Percentiles rank a stretch among this genome's conserved stretches.
Evolutionary conservation across 352 stramenopile species (phyloP).

Genomic region (Blastocystis sp.): DNA sequence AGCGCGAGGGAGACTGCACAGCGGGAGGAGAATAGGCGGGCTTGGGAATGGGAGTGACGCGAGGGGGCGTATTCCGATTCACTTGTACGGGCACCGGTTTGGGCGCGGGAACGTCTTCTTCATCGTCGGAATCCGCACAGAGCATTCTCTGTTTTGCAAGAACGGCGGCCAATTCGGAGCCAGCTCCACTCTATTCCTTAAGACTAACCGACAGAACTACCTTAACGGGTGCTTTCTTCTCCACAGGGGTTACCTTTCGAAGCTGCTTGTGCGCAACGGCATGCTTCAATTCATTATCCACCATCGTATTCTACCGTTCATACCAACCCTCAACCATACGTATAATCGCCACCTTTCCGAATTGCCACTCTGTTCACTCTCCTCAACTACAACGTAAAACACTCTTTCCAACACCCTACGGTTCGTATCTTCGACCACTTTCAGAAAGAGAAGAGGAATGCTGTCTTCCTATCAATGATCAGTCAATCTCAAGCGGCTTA

Average conservation of each 20-base stretch:
- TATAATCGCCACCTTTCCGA: not conserved
- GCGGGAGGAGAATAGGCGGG: not conserved
- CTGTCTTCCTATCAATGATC: not conserved
- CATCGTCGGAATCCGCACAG: not conserved
- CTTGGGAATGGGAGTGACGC: not conserved
- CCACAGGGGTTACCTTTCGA: not conserved
- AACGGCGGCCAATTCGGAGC: not conserved
- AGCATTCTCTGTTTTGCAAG: not conserved
- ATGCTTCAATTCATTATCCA: not conserved
- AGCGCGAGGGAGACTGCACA: not conserved
- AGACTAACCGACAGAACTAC: not conserved
- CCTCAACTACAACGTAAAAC: not conserved
- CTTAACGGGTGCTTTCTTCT: not conserved
- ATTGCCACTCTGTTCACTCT: not conserved
- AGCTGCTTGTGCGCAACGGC: not conserved
- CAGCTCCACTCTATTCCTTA: not conserved
- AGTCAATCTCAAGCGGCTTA: not conserved
- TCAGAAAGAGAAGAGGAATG: not conserved
- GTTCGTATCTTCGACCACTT: not conserved
- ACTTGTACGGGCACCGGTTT: not conserved
- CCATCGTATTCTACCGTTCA: not conserved
- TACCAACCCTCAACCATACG: not conserved
- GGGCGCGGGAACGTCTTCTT: not conserved
- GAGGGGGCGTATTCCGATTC: not conserved
- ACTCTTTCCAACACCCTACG: not conserved